phyloP scores from a whole-genome alignment of 345 rosid genomes.

The Gossypium anomalum region DNA sequence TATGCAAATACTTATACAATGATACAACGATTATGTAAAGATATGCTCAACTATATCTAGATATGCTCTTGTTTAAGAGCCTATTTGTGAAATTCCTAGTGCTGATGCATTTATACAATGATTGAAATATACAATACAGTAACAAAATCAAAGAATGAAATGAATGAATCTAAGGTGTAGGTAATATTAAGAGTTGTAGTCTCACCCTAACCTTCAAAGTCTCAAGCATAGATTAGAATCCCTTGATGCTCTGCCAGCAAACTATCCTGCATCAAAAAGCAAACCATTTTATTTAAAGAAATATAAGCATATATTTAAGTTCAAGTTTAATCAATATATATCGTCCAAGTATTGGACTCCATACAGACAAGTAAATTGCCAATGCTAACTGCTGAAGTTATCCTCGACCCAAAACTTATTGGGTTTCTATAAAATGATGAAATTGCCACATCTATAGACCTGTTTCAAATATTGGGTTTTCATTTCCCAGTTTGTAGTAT shows the following conservation, averaged over 20 bases:
- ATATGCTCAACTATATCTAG: too few relatives aligned
- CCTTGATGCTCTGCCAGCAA: conserved; percentile 14
- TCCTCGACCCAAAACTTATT: not conserved
- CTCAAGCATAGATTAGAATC: not conserved
- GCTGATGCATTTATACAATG: conserved; percentile 6
- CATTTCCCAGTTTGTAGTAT: too few relatives aligned
- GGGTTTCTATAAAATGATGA: not conserved
- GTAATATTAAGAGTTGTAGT: not conserved
- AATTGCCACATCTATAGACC: too few relatives aligned
- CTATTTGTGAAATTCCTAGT: conserved; percentile 6
- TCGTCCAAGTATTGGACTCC: not conserved
- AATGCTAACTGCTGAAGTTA: not conserved
- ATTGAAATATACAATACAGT: conserved; percentile 19
- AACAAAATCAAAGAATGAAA: conserved; percentile 9
- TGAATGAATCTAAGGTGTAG: conserved; percentile 6
- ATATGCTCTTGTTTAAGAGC: not conserved
- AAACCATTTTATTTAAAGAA: not conserved
- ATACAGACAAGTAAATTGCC: not conserved
- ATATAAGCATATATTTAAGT: not conserved
- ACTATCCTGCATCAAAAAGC: conserved; percentile 24
- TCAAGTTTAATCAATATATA: not conserved
- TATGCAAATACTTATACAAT: not conserved
- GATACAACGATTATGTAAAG: not conserved
- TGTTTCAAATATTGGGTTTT: too few relatives aligned
- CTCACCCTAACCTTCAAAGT: conserved; percentile 5